Evolutionary conservation across 495 filamentous ascomycete species (phyloP).

Genomic region (Monascus purpureus): DNA sequence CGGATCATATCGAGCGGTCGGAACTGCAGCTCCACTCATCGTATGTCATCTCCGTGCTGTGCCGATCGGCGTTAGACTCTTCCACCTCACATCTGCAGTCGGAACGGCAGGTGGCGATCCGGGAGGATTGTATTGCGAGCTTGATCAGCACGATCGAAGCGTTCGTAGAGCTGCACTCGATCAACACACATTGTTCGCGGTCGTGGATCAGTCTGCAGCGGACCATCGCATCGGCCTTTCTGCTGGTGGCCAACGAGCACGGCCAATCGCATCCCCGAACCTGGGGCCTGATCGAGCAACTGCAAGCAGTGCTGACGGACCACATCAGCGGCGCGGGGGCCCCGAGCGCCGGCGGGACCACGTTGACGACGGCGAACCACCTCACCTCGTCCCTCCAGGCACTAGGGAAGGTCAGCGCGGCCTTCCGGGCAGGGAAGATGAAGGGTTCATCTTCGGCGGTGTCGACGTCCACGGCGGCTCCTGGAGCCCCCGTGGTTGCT

Average conservation of each 20-base stretch:
- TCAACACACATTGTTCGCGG: constrained; percentile 26
- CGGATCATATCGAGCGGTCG: constrained; percentile 41
- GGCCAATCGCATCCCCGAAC: constrained; percentile 16
- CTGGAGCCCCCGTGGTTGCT: not conserved
- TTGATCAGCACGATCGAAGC: constrained; percentile 28
- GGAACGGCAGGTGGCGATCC: constrained; percentile 21
- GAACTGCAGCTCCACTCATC: constrained; percentile 42
- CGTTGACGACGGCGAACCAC: constrained; percentile 27
- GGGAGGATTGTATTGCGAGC: constrained; percentile 29
- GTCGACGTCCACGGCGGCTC: not conserved
- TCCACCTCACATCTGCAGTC: constrained; percentile 18
- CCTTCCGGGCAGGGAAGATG: constrained; percentile 14
- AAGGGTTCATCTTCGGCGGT: not conserved
- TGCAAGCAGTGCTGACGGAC: constrained; percentile 27
- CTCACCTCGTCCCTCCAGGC: constrained; percentile 26
- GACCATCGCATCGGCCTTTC: constrained; percentile 31
- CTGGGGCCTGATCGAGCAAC: constrained; percentile 23
- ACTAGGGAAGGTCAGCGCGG: constrained; percentile 23
- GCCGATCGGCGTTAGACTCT: constrained; percentile 40
- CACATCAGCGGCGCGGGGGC: constrained; percentile 26
- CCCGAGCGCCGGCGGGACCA: constrained; percentile 1
- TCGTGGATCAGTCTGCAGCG: constrained; percentile 36
- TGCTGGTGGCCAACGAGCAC: constrained; percentile 30
- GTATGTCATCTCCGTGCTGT: constrained; percentile 44
- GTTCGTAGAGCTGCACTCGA: constrained; percentile 31